These are phyloP conservation scores for Schizothecium vesticola DNA, from an alignment of 495 filamentous ascomycete species.

Conservation along the genomic window DNA sequence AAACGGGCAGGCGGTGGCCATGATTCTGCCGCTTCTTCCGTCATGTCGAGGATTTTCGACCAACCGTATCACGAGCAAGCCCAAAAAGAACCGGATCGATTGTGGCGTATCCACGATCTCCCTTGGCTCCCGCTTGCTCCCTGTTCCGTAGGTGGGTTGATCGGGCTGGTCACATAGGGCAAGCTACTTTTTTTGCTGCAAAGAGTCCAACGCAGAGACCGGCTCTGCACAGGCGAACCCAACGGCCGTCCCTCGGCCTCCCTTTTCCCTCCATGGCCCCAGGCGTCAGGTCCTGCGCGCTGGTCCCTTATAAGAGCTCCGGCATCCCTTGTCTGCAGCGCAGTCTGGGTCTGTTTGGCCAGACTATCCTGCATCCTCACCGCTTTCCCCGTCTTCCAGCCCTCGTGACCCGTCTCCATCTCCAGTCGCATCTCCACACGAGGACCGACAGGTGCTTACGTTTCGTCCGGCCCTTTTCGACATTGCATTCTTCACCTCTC, in stretches of 20 bases:
- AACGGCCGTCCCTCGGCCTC: neutral
- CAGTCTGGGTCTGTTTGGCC: neutral
- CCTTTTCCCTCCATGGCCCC: constrained; percentile 2
- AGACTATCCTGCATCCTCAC: constrained; percentile 11
- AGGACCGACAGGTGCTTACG: neutral
- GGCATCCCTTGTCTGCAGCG: constrained; percentile 10
- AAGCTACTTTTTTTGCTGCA: neutral
- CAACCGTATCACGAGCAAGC: constrained; percentile 12
- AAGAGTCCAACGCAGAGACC: neutral
- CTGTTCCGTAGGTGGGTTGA: neutral
- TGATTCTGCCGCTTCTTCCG: constrained; percentile 21
- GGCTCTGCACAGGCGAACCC: neutral
- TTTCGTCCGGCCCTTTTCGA: neutral
- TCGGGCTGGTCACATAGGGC: neutral
- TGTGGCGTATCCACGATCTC: neutral
- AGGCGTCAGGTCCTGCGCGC: neutral
- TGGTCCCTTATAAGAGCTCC: constrained; percentile 14
- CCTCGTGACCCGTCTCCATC: constrained; percentile 15
- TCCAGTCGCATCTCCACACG: constrained; percentile 17
- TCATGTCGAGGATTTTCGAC: constrained; percentile 15
- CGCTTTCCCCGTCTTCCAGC: constrained; percentile 15
- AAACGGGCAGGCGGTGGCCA: constrained; percentile 21
- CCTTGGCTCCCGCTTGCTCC: neutral
- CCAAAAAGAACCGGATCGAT: neutral
- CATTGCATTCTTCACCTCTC: neutral